phyloP scores from a whole-genome alignment of 805 yeast species.

The Crinitomyces ghanaensis region DNA sequence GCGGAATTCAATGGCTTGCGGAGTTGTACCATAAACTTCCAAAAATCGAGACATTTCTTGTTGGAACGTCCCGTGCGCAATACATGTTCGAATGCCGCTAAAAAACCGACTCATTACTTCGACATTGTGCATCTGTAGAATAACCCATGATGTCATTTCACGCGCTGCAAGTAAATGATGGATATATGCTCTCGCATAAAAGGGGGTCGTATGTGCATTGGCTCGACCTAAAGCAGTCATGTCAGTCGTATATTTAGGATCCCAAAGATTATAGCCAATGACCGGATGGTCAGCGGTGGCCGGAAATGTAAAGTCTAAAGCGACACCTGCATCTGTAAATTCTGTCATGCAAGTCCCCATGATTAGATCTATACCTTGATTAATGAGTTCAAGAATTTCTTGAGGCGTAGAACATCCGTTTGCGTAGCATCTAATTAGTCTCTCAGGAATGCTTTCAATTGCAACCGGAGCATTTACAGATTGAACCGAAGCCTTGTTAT shows the following conservation, averaged over 20 bases:
- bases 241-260: slow-evolving; percentile 22
- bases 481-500: slow-evolving; percentile 4
- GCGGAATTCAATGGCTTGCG: slow-evolving; percentile 6
- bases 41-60: slow-evolving; percentile 12
- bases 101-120: slow-evolving; percentile 22
- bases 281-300: slow-evolving; percentile 12
- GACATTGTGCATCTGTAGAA: slow-evolving; percentile 31
- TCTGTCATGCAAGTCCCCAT: slow-evolving; percentile 21
- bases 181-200: slow-evolving; percentile 29
- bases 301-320: slow-evolving; percentile 23
- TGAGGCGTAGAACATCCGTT: slow-evolving; percentile 24
- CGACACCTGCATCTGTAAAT: slow-evolving; percentile 29
- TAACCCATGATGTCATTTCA: slow-evolving; percentile 34
- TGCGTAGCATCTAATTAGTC: slow-evolving; percentile 6
- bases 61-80: slow-evolving; percentile 23
- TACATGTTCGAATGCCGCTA: slow-evolving; percentile 21
- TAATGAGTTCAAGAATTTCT: slow-evolving; percentile 22
- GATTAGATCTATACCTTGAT: slow-evolving; percentile 27
- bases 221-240: slow-evolving; percentile 19
- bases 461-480: background rate
- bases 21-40: slow-evolving; percentile 15
- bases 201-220: slow-evolving; percentile 10
- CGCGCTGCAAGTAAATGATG: slow-evolving; percentile 31
- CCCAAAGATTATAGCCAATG: slow-evolving; percentile 24
- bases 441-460: background rate